Conservation (phyloP, 441 rosid species). For the Pelargonium myrrhifolium region DNA sequence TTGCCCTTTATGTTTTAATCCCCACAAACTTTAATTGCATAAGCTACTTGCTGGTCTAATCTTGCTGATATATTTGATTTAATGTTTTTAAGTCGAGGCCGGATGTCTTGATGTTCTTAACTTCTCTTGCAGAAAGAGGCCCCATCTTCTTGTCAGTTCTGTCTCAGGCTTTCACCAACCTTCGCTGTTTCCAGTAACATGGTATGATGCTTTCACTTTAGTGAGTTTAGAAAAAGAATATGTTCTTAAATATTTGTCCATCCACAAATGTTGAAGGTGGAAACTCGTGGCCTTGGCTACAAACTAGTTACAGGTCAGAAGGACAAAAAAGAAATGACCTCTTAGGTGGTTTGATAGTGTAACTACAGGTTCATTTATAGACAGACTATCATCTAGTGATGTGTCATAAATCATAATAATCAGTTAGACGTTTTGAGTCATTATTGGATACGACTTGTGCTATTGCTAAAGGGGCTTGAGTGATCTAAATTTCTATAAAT, state of each 20-base stretch:
- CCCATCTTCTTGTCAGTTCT: slow-evolving; percentile 50
- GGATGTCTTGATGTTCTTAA: slow-evolving; percentile 4
- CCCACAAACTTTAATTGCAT: background rate
- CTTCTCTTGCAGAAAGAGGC: slow-evolving; percentile 55
- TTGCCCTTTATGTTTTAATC: slow-evolving; percentile 27
- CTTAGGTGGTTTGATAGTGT: background rate
- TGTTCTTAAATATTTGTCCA: slow-evolving; percentile 7
- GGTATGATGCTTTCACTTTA: slow-evolving; percentile 37
- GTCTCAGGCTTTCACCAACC: slow-evolving; percentile 59
- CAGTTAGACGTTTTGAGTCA: background rate
- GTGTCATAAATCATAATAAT: background rate
- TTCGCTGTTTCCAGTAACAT: slow-evolving; percentile 57
- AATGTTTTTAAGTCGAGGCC: background rate
- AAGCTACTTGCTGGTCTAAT: background rate
- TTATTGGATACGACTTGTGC: background rate
- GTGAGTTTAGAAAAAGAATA: background rate
- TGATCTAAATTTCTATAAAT: background rate
- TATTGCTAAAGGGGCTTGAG: background rate
- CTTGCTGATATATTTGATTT: background rate
- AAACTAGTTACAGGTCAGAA: slow-evolving; percentile 13
- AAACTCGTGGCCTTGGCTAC: background rate
- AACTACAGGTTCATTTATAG: background rate
- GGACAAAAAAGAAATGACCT: slow-evolving; percentile 5
- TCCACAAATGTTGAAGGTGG: slow-evolving; percentile 5
- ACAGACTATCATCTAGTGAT: background rate